Evolutionary conservation across 768 basidiomycete species (phyloP), one percentile per base, ranked within the genome.

Genomic region (Gautieria morchelliformis): DNA sequence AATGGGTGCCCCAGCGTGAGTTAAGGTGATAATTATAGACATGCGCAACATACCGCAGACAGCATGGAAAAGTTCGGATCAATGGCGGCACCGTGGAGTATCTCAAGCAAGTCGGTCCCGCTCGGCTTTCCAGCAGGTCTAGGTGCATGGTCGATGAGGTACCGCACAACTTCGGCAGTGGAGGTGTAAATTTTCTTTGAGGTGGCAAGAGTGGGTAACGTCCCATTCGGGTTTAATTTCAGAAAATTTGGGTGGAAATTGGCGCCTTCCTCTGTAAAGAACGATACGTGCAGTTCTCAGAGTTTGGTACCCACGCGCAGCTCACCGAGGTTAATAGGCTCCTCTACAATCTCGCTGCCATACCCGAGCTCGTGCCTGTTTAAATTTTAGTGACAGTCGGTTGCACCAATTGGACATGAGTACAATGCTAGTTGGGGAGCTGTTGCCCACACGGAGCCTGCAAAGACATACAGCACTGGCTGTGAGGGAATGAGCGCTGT

Each of bases 51-150:
- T 22, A 58, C 58, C 41, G 69, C 20, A n/a, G 59, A 42, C 30
- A 76, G 58, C 27, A 75, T 48, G n/a, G 74, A 70, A 60, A 80
- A 76, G 72, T 82, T 83, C 53, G 79, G 79, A 62, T 81, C 78
- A 52, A 73, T 65, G 39, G 65, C 69, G 37, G 75, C 73, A 33
- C 73, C 71, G 62, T 81, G 78, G 24, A 81, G 64, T 53, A 62
- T 71, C 39, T 65, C 65, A 60, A 75, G 70, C 53, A 72, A 58
- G 35, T 64, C 57, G n/a, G 58, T 59, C n/a, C 74, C 62, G 17
- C 67, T 64, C 7, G 61, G 20, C 15, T 74, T 71, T 5, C 67
- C 64, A 10, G 69, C 68, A n/a, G 67, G 60, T 59, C 61, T 67
- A 17, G 73, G 68, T 6, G 77, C 71, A 56, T 75, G 68, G 51